Base-by-base conservation (phyloP, 2,329 filamentous ascomycete species). In the Coniochaeta hoffmannii region DNA sequence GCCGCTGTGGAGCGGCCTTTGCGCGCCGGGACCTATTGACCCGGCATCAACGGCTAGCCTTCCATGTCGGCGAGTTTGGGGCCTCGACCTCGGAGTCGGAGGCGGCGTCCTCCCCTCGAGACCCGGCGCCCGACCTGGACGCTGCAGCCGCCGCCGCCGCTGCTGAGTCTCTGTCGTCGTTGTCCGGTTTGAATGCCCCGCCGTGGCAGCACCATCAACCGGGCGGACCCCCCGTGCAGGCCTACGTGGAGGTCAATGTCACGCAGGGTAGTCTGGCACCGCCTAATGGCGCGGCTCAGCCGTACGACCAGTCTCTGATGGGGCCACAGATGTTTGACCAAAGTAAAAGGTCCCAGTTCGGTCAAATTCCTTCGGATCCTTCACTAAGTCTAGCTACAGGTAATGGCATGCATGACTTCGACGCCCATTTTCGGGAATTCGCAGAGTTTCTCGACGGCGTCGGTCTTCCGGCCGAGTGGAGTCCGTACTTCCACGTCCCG, bases 11-110 rank as follows among this genome's bases (percentile, higher is more conserved):
- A 54, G 71, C 72, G 11, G 72, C 74, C 1, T 76, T 76, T 59
- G 70, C 74, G 10, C 68, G 74, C 19, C 69, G 74, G 19, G 74
- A 76, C 60, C 64, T 76, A 14, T 62, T 76, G 59, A 75, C 73
- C 50, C 69, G 74, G 22, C 74, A 76, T 58, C 69, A 75, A 56
- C 69, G 73, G 53, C 69, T 76, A 46, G 55, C 63, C 4, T 63
- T 67, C 7, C 72, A 75, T 59, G 60, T 64, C 34, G 62, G 65
- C 41, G 65, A 57, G n/a, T 59, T 66, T 10, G 34, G 28, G 36
- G 50, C 30, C 10, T 49, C 54, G 11, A 50, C 31, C 30, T n/a
- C 22, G 10, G 19, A 38, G 26, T 19, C 28, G n/a, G 44, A 50
- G 44, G 24, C 24, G 44, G 44, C 24, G n/a, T 50, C 22, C 28